Percentiles rank a stretch among this genome's conserved stretches.
These are phyloP conservation scores for Globisporangium parvum DNA, from an alignment of 352 stramenopile species.

Conservation along the genomic window DNA sequence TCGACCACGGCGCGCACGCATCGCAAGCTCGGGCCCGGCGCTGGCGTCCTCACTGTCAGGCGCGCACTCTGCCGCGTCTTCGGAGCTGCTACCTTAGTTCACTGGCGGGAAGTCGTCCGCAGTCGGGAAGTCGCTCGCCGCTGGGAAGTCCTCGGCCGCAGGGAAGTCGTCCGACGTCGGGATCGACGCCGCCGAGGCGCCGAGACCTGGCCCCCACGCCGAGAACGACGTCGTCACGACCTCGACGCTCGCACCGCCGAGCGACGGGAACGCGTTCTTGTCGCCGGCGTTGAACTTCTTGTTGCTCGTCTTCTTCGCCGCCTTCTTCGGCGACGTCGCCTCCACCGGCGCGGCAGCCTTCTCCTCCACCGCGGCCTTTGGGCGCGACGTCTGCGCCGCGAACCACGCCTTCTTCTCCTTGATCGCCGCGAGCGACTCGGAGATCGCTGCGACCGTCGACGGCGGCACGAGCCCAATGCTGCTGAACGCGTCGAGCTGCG, in stretches of 20 bases:
- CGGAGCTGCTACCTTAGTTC: constrained; percentile 22
- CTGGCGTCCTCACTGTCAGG: background rate
- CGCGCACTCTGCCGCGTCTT: constrained; percentile 8
- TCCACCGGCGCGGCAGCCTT: constrained; percentile 23
- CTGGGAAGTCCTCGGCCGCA: constrained; percentile 33
- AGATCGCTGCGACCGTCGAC: constrained; percentile 73
- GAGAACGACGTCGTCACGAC: constrained; percentile 17
- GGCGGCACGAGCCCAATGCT: constrained; percentile 89
- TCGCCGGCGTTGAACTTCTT: constrained; percentile 83
- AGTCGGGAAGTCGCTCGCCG: constrained; percentile 22
- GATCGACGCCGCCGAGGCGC: constrained; percentile 22
- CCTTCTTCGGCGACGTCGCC: constrained; percentile 52
- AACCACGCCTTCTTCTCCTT: constrained; percentile 95
- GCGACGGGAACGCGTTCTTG: constrained; percentile 75
- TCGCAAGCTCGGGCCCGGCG: too few species aligned
- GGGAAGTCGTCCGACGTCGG: constrained; percentile 25
- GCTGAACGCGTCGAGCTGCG: constrained; percentile 88
- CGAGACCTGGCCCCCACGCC: constrained; percentile 62
- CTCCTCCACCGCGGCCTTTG: constrained; percentile 21
- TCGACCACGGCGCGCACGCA: too few species aligned
- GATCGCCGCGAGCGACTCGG: constrained; percentile 88
- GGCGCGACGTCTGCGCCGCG: constrained; percentile 51
- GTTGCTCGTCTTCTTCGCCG: constrained; percentile 52
- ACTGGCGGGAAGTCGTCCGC: constrained; percentile 27
- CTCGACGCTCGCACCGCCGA: constrained; percentile 42